These are phyloP conservation scores for Rubia tinctorum DNA, from an alignment of 305 asterid genomes.

Conservation along the genomic window DNA sequence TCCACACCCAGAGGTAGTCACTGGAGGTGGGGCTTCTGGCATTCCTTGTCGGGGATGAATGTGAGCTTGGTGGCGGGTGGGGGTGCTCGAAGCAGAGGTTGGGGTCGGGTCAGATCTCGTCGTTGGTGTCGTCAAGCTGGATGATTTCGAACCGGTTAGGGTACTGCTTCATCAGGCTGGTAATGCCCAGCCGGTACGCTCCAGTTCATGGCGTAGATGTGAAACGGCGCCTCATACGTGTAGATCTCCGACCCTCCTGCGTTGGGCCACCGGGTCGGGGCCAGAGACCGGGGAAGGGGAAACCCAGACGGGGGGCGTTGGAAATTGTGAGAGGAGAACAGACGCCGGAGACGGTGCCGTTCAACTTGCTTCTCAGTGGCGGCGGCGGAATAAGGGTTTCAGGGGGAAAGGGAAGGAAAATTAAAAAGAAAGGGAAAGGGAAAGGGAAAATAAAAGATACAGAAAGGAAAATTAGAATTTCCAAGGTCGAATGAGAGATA, in stretches of 20 bases:
- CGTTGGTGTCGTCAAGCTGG: slow-evolving; percentile 78
- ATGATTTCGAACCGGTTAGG: slow-evolving; percentile 83
- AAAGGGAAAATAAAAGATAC: no score
- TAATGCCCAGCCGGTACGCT: slow-evolving; percentile 84
- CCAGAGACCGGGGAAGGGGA: no score
- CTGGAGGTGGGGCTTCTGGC: slow-evolving; percentile 87
- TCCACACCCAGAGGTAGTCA: slow-evolving; percentile 90
- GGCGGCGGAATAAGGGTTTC: no score
- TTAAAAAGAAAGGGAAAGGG: no score
- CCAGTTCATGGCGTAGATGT: slow-evolving; percentile 95
- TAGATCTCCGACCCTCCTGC: slow-evolving; percentile 88
- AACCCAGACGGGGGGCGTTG: no score
- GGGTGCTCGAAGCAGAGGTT: slow-evolving; percentile 88
- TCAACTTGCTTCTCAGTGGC: no score
- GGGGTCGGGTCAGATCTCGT: slow-evolving; percentile 79
- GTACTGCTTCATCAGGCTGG: slow-evolving; percentile 79
- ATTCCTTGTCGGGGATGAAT: slow-evolving; percentile 90
- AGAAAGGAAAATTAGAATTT: no score
- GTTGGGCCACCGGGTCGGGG: no score
- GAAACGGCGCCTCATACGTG: slow-evolving; percentile 97
- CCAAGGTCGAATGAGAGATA: no score
- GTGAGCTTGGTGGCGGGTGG: slow-evolving; percentile 87
- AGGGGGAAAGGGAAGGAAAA: no score
- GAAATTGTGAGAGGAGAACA: no score
- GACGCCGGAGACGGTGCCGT: no score